Conservation (phyloP, 2,329 filamentous ascomycete species). For the Ascocoryne sarcoides region DNA sequence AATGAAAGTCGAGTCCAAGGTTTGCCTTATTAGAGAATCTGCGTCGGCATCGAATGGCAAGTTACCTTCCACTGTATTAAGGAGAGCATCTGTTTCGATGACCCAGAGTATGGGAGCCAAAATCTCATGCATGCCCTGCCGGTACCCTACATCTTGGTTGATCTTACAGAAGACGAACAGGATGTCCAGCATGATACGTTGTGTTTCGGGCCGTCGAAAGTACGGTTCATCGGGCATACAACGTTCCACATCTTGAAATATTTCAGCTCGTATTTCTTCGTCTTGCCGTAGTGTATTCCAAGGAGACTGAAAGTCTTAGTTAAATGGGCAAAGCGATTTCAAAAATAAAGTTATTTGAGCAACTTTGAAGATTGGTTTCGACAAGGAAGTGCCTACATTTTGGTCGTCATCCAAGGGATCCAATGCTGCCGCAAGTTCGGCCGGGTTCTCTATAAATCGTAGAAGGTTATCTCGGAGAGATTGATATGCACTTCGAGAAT, state of each 20-base stretch:
- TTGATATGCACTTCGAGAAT: constrained; percentile 66
- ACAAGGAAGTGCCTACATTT: constrained; percentile 33
- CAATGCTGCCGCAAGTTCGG: constrained; percentile 62
- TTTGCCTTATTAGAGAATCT: constrained; percentile 41
- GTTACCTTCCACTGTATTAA: background rate
- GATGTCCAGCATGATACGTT: constrained; percentile 76
- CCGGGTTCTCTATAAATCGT: constrained; percentile 74
- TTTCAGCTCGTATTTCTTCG: constrained; percentile 76
- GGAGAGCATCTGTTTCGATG: constrained; percentile 69
- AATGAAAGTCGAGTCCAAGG: constrained; percentile 64
- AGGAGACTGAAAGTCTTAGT: constrained; percentile 62
- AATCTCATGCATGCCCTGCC: constrained; percentile 98
- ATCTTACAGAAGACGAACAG: constrained; percentile 93
- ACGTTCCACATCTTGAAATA: constrained; percentile 86
- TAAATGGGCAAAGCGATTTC: constrained; percentile 12
- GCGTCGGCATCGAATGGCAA: constrained; percentile 29
- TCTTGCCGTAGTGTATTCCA: constrained; percentile 85
- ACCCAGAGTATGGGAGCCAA: constrained; percentile 84
- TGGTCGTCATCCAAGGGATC: constrained; percentile 83
- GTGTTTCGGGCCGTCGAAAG: constrained; percentile 72
- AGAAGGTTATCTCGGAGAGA: constrained; percentile 67
- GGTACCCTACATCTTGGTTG: constrained; percentile 76
- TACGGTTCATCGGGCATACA: constrained; percentile 84
- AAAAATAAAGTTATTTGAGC: too few species aligned
- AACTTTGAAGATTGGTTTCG: constrained; percentile 7